These are phyloP conservation scores for Thelephora aurantiotincta DNA, from an alignment of 768 basidiomycete genomes.

Conservation along the genomic window DNA sequence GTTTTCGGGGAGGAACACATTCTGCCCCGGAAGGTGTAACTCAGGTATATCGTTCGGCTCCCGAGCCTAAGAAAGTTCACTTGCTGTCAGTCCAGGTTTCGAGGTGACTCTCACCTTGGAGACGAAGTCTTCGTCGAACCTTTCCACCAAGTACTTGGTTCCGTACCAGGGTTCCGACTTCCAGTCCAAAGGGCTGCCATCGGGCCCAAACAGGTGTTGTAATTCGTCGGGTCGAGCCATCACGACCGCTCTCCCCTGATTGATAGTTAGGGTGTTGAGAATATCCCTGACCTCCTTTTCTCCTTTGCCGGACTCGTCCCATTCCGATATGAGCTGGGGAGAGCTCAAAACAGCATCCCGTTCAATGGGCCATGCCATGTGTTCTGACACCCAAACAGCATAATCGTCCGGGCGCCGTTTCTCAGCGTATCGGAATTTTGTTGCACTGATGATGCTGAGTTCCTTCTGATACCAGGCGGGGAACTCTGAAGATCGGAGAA, in stretches of 20 bases:
- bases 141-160: slow-evolving; percentile 71
- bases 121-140: slow-evolving; percentile 49
- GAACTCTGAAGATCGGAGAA: slow-evolving; percentile 48
- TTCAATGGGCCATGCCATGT: slow-evolving; percentile 74
- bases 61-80: slow-evolving; percentile 33
- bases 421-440: slow-evolving; percentile 78
- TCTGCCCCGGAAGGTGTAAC: slow-evolving; percentile 69
- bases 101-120: slow-evolving; percentile 16
- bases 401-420: slow-evolving; percentile 72
- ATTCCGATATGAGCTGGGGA: slow-evolving; percentile 59
- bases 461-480: slow-evolving; percentile 66
- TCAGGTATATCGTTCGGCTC: slow-evolving; percentile 49
- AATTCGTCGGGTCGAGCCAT: slow-evolving; percentile 49
- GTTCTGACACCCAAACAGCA: slow-evolving; percentile 59
- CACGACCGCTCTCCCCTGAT: slow-evolving; percentile 54
- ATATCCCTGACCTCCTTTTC: slow-evolving; percentile 44
- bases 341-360: slow-evolving; percentile 60
- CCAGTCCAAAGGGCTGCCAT: slow-evolving; percentile 31
- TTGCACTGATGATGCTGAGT: slow-evolving; percentile 50
- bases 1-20: slow-evolving; percentile 83
- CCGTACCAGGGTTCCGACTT: slow-evolving; percentile 84
- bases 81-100: slow-evolving; percentile 1
- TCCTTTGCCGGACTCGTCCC: slow-evolving; percentile 35
- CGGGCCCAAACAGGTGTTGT: slow-evolving; percentile 26
- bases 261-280: slow-evolving; percentile 42